A percentile compares a stretch with the other conserved stretches of the same genome.
These are phyloP conservation scores for Spinacia oleracea DNA, from an alignment of 179 eudicot species.

Conservation along the genomic window DNA sequence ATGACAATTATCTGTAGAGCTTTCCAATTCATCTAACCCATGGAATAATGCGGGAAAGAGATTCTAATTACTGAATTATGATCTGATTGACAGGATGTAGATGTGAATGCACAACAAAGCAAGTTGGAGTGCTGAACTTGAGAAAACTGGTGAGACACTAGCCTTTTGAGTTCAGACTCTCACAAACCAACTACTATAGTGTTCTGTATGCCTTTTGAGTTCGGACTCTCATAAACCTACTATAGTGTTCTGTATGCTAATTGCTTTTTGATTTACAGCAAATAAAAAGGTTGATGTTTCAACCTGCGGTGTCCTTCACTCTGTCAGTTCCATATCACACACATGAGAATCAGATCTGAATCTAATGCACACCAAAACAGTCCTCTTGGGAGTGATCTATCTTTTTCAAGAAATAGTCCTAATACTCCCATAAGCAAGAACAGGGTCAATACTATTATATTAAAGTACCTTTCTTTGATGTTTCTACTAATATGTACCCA, in stretches of 20 bases:
- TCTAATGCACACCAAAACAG: conserved; percentile 44
- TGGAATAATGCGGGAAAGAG: too few species aligned
- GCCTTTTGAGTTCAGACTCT: neutral
- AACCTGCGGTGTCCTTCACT: conserved; percentile 77
- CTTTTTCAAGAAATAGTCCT: conserved; percentile 45
- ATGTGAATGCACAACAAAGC: conserved; percentile 39
- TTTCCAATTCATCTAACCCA: neutral
- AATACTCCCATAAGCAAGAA: conserved; percentile 80
- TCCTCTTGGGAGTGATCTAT: conserved; percentile 48
- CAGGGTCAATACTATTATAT: conserved; percentile 46
- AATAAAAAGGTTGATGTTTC: conserved; percentile 59
- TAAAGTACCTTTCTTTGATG: neutral
- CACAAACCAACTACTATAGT: too few species aligned
- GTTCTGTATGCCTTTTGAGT: too few species aligned
- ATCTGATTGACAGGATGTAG: conserved; percentile 53
- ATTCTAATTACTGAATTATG: neutral
- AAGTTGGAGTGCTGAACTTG: conserved; percentile 38
- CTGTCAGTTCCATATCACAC: conserved; percentile 86
- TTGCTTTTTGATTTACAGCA: conserved; percentile 35
- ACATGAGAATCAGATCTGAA: conserved; percentile 60
- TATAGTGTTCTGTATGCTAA: neutral
- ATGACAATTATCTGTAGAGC: neutral
- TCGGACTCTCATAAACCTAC: too few species aligned
- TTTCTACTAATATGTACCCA: neutral
- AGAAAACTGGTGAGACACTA: conserved; percentile 41